Percentiles rank a stretch among this genome's conserved stretches.
Conservation (phyloP, 2,329 filamentous ascomycete species). For the Chaetomium sp. region DNA sequence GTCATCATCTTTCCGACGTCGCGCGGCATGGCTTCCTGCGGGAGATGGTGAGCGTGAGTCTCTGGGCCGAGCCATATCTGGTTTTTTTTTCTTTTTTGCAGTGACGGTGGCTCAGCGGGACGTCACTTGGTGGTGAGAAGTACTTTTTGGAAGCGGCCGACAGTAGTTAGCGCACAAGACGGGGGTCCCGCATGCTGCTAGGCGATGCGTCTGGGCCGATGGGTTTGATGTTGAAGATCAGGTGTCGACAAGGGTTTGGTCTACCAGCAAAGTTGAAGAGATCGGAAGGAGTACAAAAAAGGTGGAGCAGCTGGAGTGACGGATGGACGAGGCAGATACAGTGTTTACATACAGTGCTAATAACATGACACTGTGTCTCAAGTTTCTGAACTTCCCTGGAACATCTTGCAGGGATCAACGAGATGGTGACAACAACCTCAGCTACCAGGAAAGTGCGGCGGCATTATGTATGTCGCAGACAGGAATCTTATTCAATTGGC, state of each 20-base stretch:
- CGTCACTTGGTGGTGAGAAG: conserved; percentile 27
- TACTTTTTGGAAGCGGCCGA: conserved; percentile 21
- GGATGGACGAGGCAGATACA: not conserved
- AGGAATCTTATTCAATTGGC: no score
- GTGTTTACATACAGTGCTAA: not conserved
- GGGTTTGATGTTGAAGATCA: not conserved
- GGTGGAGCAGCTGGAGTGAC: conserved; percentile 1
- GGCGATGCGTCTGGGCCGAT: not conserved
- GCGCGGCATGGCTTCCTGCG: conserved; percentile 77
- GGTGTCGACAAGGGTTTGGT: conserved; percentile 1
- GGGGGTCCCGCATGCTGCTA: conserved; percentile 4
- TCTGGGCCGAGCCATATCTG: conserved; percentile 57
- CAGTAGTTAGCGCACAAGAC: conserved; percentile 15
- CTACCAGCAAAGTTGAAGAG: conserved; percentile 2
- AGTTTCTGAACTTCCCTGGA: no score
- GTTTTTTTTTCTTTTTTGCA: conserved; percentile 7
- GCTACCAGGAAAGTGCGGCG: no score
- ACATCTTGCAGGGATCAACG: no score
- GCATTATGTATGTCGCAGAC: no score
- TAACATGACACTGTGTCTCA: no score
- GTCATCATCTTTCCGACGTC: conserved; percentile 58
- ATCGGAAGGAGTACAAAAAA: not conserved
- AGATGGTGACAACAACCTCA: no score
- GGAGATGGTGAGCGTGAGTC: conserved; percentile 84
- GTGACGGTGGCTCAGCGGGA: conserved; percentile 28